Conservation (phyloP, 2,329 filamentous ascomycete genomes). For the Alternaria gaisen region DNA sequence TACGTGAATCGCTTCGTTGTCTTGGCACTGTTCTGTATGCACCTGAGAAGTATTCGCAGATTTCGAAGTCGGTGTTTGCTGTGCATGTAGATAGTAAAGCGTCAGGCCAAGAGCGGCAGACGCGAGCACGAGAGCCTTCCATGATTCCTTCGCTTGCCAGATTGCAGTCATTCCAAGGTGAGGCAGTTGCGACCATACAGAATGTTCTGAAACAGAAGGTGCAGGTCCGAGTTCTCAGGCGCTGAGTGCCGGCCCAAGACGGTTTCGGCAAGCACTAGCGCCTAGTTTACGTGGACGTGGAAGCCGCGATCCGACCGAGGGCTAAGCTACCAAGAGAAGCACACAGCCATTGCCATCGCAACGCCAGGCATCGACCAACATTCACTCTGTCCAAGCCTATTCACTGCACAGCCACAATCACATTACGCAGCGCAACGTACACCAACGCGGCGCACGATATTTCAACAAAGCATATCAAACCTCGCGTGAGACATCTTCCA, state of each 20-base stretch:
- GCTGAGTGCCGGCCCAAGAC: slow-evolving; percentile 27
- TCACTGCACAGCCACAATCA: slow-evolving; percentile 41
- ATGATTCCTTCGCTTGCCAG: slow-evolving; percentile 29
- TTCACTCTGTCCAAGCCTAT: slow-evolving; percentile 7
- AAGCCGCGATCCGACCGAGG: slow-evolving; percentile 36
- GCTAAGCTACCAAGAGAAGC: slow-evolving; percentile 21
- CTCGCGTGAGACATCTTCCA: slow-evolving; percentile 29
- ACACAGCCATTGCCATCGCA: slow-evolving; percentile 22
- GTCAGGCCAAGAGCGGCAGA: slow-evolving; percentile 33
- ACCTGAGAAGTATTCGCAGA: slow-evolving; percentile 18
- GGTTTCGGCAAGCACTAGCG: slow-evolving; percentile 38
- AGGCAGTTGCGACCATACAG: slow-evolving; percentile 29
- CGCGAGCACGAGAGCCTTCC: slow-evolving; percentile 29
- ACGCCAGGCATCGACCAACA: slow-evolving; percentile 35
- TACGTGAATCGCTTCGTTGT: slow-evolving; percentile 34
- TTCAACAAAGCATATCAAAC: slow-evolving; percentile 17
- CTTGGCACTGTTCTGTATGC: slow-evolving; percentile 37
- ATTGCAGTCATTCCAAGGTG: slow-evolving; percentile 20
- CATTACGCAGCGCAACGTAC: slow-evolving; percentile 44
- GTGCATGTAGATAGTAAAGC: slow-evolving; percentile 27
- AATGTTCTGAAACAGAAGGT: slow-evolving; percentile 31
- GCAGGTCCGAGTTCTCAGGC: slow-evolving; percentile 29
- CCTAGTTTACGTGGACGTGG: slow-evolving; percentile 46
- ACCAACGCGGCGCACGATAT: slow-evolving; percentile 16
- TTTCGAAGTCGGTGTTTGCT: slow-evolving; percentile 18